Conservation (phyloP, 768 basidiomycete species). For the Psilocybe cubensis region DNA sequence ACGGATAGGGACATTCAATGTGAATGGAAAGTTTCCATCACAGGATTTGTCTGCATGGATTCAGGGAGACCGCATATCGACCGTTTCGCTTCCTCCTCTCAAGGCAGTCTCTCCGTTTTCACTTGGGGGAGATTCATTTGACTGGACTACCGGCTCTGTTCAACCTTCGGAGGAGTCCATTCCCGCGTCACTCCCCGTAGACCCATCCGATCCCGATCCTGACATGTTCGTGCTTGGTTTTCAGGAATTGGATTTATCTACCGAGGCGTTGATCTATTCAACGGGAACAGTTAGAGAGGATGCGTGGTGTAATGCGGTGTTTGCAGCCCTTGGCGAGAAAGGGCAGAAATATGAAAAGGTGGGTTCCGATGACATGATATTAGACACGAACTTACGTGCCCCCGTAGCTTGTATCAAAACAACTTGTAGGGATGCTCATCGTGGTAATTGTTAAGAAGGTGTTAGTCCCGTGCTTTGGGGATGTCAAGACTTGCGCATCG, state of each 20-base stretch:
- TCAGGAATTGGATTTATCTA: slow-evolving; percentile 80
- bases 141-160: too few species aligned
- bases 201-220: slow-evolving; percentile 44
- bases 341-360: slow-evolving; percentile 71
- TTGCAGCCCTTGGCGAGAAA: slow-evolving; percentile 74
- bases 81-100: slow-evolving; percentile 35
- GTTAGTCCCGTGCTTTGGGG: slow-evolving; percentile 52
- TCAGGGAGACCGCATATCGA: slow-evolving; percentile 24
- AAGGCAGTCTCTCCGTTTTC: slow-evolving; percentile 40
- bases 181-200: slow-evolving; percentile 18
- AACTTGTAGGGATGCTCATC: slow-evolving; percentile 85
- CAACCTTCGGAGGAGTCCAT: slow-evolving; percentile 2
- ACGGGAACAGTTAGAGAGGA: slow-evolving; percentile 67
- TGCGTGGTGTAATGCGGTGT: slow-evolving; percentile 68
- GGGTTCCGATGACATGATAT: neutral
- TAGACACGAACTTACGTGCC: neutral
- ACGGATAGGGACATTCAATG: slow-evolving; percentile 83
- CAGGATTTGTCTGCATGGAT: slow-evolving; percentile 76
- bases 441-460: slow-evolving; percentile 65
- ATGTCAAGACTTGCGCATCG: slow-evolving; percentile 53
- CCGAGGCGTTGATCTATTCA: slow-evolving; percentile 78
- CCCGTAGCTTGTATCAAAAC: slow-evolving; percentile 67
- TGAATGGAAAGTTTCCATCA: slow-evolving; percentile 76
- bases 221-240: slow-evolving; percentile 79
- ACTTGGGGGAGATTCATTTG: slow-evolving; percentile 28